Conservation (phyloP, 2,329 filamentous ascomycete genomes). For the Cladosporium sp. region DNA sequence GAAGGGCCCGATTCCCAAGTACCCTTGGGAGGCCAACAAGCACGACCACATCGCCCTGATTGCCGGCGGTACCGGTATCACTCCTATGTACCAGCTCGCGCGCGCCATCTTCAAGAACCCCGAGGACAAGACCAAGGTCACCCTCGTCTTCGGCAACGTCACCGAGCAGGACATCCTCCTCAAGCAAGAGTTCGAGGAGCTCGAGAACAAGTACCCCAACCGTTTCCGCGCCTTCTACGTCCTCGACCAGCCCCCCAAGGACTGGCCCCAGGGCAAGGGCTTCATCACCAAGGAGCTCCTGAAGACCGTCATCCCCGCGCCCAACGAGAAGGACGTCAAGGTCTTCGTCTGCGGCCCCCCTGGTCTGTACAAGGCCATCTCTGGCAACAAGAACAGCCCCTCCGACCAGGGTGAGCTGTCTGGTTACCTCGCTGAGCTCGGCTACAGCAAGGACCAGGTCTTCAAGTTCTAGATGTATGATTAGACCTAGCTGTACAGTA, state of each 20-base stretch:
- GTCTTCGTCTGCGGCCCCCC: conserved; percentile 94
- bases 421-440: conserved; percentile 78
- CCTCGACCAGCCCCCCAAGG: conserved; percentile 76
- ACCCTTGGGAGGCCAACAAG: conserved; percentile 85
- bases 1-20: conserved; percentile 96
- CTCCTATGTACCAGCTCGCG: conserved; percentile 94
- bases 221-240: conserved; percentile 95
- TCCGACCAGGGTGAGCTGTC: conserved; percentile 87
- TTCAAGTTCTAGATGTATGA: conserved; percentile 73
- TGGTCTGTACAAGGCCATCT: conserved; percentile 88
- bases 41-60: conserved; percentile 82
- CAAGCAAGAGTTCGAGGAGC: conserved; percentile 74
- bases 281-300: conserved; percentile 86
- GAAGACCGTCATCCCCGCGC: conserved; percentile 91
- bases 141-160: conserved; percentile 89
- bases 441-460: conserved; percentile 83
- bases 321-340: conserved; percentile 90
- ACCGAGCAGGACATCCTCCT: conserved; percentile 86
- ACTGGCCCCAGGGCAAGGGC: conserved; percentile 73
- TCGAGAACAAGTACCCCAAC: conserved; percentile 94
- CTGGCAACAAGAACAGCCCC: conserved; percentile 85
- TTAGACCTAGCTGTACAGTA: not conserved
- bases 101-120: conserved; percentile 95
- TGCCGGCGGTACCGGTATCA: conserved; percentile 95
- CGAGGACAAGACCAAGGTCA: conserved; percentile 95